Evolutionary conservation across 1,284 basidiomycete genomes (phyloP).

Genomic region (Ganoderma leucocontextum): DNA sequence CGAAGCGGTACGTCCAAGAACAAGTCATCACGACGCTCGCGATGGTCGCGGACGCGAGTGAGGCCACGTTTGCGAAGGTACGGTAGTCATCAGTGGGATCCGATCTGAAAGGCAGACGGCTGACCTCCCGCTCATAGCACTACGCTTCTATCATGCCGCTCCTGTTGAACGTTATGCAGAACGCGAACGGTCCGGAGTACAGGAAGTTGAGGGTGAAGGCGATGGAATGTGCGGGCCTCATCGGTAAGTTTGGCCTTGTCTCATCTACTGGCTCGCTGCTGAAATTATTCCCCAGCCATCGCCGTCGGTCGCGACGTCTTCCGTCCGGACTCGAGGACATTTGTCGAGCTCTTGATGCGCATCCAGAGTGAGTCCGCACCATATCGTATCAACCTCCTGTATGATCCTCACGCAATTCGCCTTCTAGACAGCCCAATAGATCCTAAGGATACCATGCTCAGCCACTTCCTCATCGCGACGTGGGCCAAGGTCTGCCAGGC

Average conservation of each 20-base stretch:
- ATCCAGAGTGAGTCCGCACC: constrained; percentile 70
- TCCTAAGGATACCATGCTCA: constrained; percentile 69
- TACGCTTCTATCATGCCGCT: constrained; percentile 82
- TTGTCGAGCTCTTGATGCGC: constrained; percentile 77
- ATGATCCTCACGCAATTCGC: not conserved
- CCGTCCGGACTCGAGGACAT: constrained; percentile 73
- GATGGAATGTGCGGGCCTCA: constrained; percentile 87
- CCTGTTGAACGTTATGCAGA: constrained; percentile 72
- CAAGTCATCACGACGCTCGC: constrained; percentile 85
- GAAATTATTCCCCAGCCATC: constrained; percentile 59
- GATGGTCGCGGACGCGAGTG: constrained; percentile 86
- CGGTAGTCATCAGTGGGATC: not conserved
- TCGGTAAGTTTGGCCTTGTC: constrained; percentile 56
- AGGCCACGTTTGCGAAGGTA: constrained; percentile 74
- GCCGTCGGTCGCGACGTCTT: constrained; percentile 84
- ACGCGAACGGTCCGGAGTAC: constrained; percentile 72
- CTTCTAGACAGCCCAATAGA: constrained; percentile 67
- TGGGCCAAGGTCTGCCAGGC: constrained; percentile 88
- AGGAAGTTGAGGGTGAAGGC: constrained; percentile 77
- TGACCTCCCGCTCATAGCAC: constrained; percentile 52
- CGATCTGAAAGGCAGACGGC: not conserved
- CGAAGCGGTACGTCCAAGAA: constrained; percentile 78
- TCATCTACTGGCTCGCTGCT: not conserved
- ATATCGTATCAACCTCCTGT: not conserved
- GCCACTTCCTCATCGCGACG: constrained; percentile 77